Evolutionary conservation across 139 green algal genomes (phyloP), one percentile per base, ranked within the genome.

Genomic region (Chlamydomonas sphaeroides): DNA sequence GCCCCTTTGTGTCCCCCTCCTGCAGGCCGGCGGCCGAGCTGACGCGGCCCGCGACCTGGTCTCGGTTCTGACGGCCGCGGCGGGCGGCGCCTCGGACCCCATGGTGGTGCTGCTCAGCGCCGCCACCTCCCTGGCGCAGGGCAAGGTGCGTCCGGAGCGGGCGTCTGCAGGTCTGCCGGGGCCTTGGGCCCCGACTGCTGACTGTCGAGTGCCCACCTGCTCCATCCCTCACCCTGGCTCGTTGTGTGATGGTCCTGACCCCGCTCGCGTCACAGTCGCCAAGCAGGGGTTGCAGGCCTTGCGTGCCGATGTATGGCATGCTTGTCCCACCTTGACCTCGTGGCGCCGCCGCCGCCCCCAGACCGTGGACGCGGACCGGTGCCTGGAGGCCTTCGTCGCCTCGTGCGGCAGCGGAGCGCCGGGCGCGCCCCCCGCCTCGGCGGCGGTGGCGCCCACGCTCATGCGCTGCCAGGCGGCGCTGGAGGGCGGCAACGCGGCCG

Each of bases 391-490:
- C 21, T 68, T 90, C 65, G 35, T 36, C n/a, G 48, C 80, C 25
- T 48, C 14, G 1, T 65, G 51, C 49, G 66, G 65, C 65, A 61
- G 26, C 26, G 53, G 28, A 2, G 72, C 56, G 6, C 36, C 72
- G 15, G 72, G 56, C 3, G 39, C 65, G 42, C 83, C 69, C 17
- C 39, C 59, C 68, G 48, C 68, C 69, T 71, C 68, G 32, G 83
- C 75, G 10, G 62, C 68, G n/a, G 41, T 90, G 35, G 71, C 72
- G 33, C 78, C 88, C 25, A 36, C 26, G 32, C 86, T 95, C 33
- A 87, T 95, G 85, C 86, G 91, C 4, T 91, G 87, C 18, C 93
- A 98, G 84, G 68, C 96, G 70, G 91, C 89, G 5, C 73, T 92
- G 39, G 85, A 89, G 73, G 51, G 57, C 0, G 88, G 87, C 39